A percentile compares a stretch with the other conserved stretches of the same genome.
phyloP scores from a whole-genome alignment of 106 monocot species.

The Acorus gramineus region DNA sequence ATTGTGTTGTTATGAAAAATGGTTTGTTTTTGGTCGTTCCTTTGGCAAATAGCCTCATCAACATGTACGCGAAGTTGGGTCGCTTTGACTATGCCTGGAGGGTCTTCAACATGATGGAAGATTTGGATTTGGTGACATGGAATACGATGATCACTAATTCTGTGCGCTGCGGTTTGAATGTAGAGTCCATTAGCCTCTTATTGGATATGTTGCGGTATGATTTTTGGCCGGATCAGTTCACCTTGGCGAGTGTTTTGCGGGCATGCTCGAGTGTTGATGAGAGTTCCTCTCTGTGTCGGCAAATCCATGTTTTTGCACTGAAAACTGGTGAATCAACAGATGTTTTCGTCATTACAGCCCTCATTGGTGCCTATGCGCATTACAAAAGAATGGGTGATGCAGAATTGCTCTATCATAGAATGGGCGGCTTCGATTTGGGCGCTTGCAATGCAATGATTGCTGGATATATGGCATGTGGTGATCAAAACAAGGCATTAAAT shows the following conservation, averaged over 20 bases:
- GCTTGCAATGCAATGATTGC: slow-evolving; percentile 52
- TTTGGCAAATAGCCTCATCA: slow-evolving; percentile 53
- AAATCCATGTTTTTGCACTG: slow-evolving; percentile 32
- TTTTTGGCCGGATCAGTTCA: slow-evolving; percentile 40
- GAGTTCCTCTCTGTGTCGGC: slow-evolving; percentile 23
- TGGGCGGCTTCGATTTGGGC: slow-evolving; percentile 41
- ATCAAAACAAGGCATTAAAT: slow-evolving; percentile 20
- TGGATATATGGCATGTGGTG: slow-evolving; percentile 35
- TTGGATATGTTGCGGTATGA: slow-evolving; percentile 31
- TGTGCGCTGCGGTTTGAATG: slow-evolving; percentile 18
- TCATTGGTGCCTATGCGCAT: slow-evolving; percentile 55
- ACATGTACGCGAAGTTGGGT: slow-evolving; percentile 47
- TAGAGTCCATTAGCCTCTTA: slow-evolving; percentile 31
- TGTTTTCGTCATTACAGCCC: slow-evolving; percentile 43
- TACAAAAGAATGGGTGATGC: slow-evolving; percentile 37
- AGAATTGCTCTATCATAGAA: slow-evolving; percentile 16
- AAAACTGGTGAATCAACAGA: slow-evolving; percentile 31
- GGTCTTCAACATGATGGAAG: slow-evolving; percentile 45
- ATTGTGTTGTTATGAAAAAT: slow-evolving; percentile 26
- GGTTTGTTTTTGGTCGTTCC: slow-evolving; percentile 33
- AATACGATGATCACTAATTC: slow-evolving; percentile 58
- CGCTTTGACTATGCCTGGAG: slow-evolving; percentile 16
- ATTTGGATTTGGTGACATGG: slow-evolving; percentile 58
- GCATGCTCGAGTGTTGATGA: slow-evolving; percentile 21
- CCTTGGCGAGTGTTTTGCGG: slow-evolving; percentile 43